Percentiles rank a stretch among this genome's conserved stretches.
Evolutionary conservation across 1,139 yeast species (phyloP).

Genomic region (Pneumocystis wakefieldiae): DNA sequence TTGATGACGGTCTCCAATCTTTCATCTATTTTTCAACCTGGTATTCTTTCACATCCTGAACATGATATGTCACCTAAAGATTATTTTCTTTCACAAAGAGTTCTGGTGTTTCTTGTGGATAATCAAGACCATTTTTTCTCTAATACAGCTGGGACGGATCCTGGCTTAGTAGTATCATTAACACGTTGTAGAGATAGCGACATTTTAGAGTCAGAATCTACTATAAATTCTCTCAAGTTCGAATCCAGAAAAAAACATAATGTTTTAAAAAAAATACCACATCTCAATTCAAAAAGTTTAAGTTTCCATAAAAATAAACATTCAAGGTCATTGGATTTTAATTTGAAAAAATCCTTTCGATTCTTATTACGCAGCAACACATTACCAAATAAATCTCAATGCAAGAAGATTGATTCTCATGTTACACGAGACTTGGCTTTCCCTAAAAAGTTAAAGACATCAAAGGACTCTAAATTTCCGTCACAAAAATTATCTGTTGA

Average conservation of each 20-base stretch:
- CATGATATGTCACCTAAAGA: slow-evolving; percentile 89
- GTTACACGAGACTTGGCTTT: not conserved
- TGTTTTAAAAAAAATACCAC: not conserved
- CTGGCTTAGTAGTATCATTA: not conserved
- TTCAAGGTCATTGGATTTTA: not conserved
- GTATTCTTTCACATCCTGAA: slow-evolving; percentile 76
- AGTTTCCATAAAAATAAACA: not conserved
- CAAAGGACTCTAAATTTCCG: not conserved
- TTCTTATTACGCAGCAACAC: not conserved
- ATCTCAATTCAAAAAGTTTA: not conserved
- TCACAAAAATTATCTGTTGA: not conserved
- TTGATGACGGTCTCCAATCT: slow-evolving; percentile 85
- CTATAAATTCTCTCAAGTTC: not conserved
- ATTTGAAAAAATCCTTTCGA: not conserved
- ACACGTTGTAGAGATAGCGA: not conserved
- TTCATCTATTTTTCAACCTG: slow-evolving; percentile 94
- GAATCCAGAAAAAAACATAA: not conserved
- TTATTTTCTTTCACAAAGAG: slow-evolving; percentile 73
- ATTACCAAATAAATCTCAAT: not conserved
- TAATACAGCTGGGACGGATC: not conserved
- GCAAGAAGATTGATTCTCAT: not conserved
- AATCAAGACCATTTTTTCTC: slow-evolving; percentile 26
- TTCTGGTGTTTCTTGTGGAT: slow-evolving; percentile 76
- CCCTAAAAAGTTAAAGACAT: not conserved
- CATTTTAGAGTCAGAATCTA: not conserved